Base-by-base conservation (phyloP, 805 yeast species). In the Candida coleopterorum region DNA sequence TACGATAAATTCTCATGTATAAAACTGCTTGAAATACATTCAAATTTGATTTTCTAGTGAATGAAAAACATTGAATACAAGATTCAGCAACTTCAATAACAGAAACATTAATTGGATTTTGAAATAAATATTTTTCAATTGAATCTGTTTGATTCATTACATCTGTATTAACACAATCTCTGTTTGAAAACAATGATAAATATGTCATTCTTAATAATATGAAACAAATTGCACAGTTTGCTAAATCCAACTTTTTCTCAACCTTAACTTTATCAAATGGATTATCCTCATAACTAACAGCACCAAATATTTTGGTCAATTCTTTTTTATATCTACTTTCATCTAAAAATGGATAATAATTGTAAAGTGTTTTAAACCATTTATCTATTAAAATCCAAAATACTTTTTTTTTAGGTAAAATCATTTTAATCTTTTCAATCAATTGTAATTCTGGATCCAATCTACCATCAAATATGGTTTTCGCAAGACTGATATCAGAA, bases 321-420 rank as follows among this genome's bases (percentile, higher is more conserved):
- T 68, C 62, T 15, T 49, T 46, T 29, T 67, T 60, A 46, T 74
- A 74, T 8, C 61, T 67, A 43, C 50, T 60, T 49, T 80, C 84
- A 52, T 79, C 85, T 24, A 80, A 57, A 45, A 70, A 78, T 4
- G 88, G 87, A 39, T 79, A 60, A 39, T 75, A 75, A 4, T 80
- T 69, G 49, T 81, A 81, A 5, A 81, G 49, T 20, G 69, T 66
- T 12, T 69, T 71, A 51, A 81, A 80, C 46, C 72, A 81, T 42
- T 79, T 55, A 38, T 77, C 77, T 18, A 79, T 55, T 29, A 77
- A 58, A 31, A 69, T 44, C 72, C 80, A 73, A 10, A 79, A 63
- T 1, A 74, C 65, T 38, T 63, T 64, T 44, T 72, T 70, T 20
- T 58, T 67, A 0, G 86, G 86, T 29, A 79, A 42, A 3, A 60